These are phyloP conservation scores for Chenopodium quinoa DNA, from an alignment of 148 eudicot genomes.

Conservation along the genomic window DNA sequence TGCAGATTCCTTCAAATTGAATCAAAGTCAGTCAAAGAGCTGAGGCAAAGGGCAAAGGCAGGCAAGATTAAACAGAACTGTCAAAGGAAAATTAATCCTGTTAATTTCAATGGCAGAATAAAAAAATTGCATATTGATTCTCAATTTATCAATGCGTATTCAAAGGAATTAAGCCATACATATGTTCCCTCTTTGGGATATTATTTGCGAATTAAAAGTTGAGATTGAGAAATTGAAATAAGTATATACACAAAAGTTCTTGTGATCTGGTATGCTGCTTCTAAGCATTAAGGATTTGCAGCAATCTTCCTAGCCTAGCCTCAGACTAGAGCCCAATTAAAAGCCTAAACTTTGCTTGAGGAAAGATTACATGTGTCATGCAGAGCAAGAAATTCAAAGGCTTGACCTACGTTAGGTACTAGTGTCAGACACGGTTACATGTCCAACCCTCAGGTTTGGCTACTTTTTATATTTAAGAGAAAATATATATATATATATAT, in stretches of 20 bases:
- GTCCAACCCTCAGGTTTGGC: too few species aligned
- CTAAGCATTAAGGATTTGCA: not conserved
- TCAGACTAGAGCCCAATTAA: too few species aligned
- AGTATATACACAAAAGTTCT: not conserved
- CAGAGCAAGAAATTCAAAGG: not conserved
- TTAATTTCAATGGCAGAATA: not conserved
- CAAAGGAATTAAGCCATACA: not conserved
- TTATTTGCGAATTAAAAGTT: not conserved
- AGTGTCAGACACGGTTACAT: too few species aligned
- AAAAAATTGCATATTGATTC: not conserved
- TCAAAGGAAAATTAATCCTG: not conserved
- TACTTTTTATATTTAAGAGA: too few species aligned
- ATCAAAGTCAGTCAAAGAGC: not conserved
- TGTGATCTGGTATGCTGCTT: not conserved
- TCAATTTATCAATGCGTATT: not conserved
- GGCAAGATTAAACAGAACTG: not conserved
- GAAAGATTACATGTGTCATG: not conserved
- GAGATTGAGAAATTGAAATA: not conserved
- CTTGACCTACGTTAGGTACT: too few species aligned
- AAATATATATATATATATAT: too few species aligned
- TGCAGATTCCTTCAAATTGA: not conserved
- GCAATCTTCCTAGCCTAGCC: too few species aligned
- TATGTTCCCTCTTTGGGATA: not conserved
- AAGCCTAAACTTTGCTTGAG: not conserved
- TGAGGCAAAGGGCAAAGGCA: not conserved